Conservation (phyloP, 148 eudicot genomes). For the Vaccinium corymbosum region DNA sequence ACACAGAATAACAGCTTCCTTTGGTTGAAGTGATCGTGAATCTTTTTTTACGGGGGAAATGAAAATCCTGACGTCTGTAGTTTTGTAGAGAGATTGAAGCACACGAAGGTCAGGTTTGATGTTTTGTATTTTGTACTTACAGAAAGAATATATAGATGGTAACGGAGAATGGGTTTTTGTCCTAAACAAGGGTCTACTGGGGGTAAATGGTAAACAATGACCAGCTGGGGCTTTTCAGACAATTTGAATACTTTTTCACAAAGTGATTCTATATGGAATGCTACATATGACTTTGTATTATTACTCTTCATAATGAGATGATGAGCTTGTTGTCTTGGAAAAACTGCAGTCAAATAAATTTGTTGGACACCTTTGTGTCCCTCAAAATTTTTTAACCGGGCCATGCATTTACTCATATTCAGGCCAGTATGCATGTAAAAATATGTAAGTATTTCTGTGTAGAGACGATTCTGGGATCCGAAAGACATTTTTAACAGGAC, state of each 20-base stretch:
- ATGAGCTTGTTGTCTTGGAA: neutral
- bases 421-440: neutral
- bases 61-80: neutral
- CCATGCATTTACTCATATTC: neutral
- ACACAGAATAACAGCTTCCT: conserved; percentile 20
- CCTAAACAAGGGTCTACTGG: neutral
- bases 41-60: neutral
- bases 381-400: neutral
- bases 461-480: neutral
- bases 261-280: neutral
- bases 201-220: neutral
- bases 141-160: neutral
- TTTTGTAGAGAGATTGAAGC: neutral
- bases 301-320: neutral
- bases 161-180: neutral
- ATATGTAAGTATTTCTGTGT: neutral
- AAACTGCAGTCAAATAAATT: neutral
- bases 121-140: neutral
- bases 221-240: neutral
- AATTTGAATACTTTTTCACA: neutral
- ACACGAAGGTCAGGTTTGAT: conserved; percentile 9
- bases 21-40: conserved; percentile 5
- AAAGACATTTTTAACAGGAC: neutral
- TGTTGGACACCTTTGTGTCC: neutral
- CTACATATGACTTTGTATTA: conserved; percentile 4